Evolutionary conservation across 176 grass and related monocot genomes (phyloP), one percentile per base, ranked within the genome.

Genomic region (Avena eriantha): DNA sequence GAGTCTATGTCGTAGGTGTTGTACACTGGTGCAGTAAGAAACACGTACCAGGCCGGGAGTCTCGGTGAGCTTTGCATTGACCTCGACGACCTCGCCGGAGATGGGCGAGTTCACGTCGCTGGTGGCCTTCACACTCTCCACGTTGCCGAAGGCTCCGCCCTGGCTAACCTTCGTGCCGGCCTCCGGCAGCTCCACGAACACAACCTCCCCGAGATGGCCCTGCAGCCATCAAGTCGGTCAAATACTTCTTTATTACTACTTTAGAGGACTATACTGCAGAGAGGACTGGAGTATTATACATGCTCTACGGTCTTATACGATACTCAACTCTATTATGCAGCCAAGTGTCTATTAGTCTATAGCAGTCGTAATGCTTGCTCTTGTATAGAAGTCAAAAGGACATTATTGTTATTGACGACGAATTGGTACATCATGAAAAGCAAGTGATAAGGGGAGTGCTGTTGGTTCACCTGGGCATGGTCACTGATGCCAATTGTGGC

Each of bases 81-180:
- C 73, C 82, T 98, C 96, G 47, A 98, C 22, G 41, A 98, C 88
- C 90, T 96, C 92, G 41, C 97, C 97, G 53, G 94, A 99, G 73
- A 99, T 53, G 5, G 97, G 97, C 36, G 82, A 94, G 82, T 99
- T 99, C 35, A 99, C 77, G 61, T 94, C 97, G 77, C 97, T 99
- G 15, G 97, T 99, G 11, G 97, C 97, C 66, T 99, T 99, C 76
- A 99, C 97, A 82, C 97, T 99, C 90, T 99, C 97, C 66, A 99
- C 97, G 47, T 95, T 89, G 46, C 97, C 92, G 65, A 99, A 99
- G 39, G 86, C 39, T 59, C 77, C 86, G 69, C 94, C 97, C 70
- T 90, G 85, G 2, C 73, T 53, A 26, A 95, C 88, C 10, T 85
- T n/a, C 1, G 74, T 8, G 19, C 97, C 92, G 5, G 86, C 48